A percentile compares a stretch with the other conserved stretches of the same genome.
Conservation (phyloP, 2,329 filamentous ascomycete genomes). For the Chalaropsis ovoidea region DNA sequence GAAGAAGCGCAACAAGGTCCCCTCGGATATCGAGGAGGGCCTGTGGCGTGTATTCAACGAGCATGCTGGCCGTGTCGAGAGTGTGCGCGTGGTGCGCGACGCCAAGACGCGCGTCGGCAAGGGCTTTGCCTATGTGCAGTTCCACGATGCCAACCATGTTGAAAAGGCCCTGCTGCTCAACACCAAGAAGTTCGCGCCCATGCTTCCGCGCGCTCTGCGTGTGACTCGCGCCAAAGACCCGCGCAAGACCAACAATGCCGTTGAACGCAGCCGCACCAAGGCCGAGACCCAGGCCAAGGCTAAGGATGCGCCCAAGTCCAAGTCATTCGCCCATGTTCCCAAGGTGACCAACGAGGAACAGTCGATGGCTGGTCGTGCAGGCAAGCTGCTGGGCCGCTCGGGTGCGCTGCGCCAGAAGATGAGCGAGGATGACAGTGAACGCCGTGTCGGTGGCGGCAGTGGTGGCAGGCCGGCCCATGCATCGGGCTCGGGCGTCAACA, state of each 20-base stretch:
- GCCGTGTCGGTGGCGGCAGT: constrained; percentile 27
- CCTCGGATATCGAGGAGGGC: constrained; percentile 84
- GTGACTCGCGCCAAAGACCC: constrained; percentile 76
- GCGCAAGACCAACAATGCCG: constrained; percentile 47
- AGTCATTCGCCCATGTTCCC: constrained; percentile 50
- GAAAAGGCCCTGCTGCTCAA: constrained; percentile 83
- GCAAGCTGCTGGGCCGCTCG: constrained; percentile 62
- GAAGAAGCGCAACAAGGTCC: constrained; percentile 63
- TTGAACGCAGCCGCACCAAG: constrained; percentile 36
- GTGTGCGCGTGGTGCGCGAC: constrained; percentile 84
- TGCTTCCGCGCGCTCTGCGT: constrained; percentile 80
- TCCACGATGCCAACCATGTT: constrained; percentile 75
- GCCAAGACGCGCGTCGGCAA: constrained; percentile 86
- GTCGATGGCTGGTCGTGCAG: constrained; percentile 61
- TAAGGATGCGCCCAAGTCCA: constrained; percentile 32
- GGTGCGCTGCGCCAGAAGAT: constrained; percentile 44
- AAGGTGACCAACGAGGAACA: constrained; percentile 61
- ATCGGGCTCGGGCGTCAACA: constrained; percentile 21
- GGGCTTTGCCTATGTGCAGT: constrained; percentile 95
- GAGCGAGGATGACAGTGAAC: constrained; percentile 27
- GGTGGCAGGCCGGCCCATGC: constrained; percentile 24
- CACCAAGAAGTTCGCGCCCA: constrained; percentile 84
- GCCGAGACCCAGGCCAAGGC: constrained; percentile 33
- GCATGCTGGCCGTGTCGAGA: constrained; percentile 71
- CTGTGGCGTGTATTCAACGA: constrained; percentile 73